phyloP scores from a whole-genome alignment of 1,139 yeast species.

The Blastobotrys illinoisensis region DNA sequence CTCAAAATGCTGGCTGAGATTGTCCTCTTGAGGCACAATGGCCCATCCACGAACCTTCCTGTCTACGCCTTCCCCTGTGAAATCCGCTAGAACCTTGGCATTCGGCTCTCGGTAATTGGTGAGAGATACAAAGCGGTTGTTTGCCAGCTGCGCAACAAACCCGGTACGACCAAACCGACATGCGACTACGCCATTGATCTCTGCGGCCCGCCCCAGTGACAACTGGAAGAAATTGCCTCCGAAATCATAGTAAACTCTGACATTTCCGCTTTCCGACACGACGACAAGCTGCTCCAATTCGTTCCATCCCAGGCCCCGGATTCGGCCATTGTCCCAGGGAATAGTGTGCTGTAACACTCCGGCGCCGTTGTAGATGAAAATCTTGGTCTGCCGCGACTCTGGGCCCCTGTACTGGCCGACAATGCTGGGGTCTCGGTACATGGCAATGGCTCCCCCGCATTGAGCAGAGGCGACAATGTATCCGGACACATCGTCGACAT shows the following conservation, averaged over 20 bases:
- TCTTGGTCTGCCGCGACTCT: constrained; percentile 23
- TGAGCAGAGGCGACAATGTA: constrained; percentile 39
- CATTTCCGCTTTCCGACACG: constrained; percentile 54
- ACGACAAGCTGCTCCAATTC: constrained; percentile 55
- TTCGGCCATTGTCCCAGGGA: constrained; percentile 47
- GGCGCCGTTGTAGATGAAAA: constrained; percentile 49
- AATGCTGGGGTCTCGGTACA: constrained; percentile 25
- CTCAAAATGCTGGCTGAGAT: constrained; percentile 31
- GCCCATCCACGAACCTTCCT: constrained; percentile 30
- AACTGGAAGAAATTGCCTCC: constrained; percentile 60
- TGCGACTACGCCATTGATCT: constrained; percentile 36
- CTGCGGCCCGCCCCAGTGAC: constrained; percentile 36
- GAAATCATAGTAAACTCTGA: constrained; percentile 63
- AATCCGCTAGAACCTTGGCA: constrained; percentile 24
- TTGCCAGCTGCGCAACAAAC: constrained; percentile 34
- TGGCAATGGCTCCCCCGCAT: constrained; percentile 43
- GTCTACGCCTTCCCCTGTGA: constrained; percentile 4
- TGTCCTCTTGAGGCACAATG: constrained; percentile 29
- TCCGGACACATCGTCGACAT: constrained; percentile 22
- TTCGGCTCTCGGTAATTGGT: constrained; percentile 30
- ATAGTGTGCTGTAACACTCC: constrained; percentile 48
- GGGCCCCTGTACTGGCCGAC: constrained; percentile 27
- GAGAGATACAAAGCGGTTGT: constrained; percentile 35
- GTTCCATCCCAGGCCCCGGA: constrained; percentile 55
- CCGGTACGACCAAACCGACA: constrained; percentile 36